These are phyloP conservation scores for Leccinum disarticulatum DNA, from an alignment of 768 basidiomycete species.

Conservation along the genomic window DNA sequence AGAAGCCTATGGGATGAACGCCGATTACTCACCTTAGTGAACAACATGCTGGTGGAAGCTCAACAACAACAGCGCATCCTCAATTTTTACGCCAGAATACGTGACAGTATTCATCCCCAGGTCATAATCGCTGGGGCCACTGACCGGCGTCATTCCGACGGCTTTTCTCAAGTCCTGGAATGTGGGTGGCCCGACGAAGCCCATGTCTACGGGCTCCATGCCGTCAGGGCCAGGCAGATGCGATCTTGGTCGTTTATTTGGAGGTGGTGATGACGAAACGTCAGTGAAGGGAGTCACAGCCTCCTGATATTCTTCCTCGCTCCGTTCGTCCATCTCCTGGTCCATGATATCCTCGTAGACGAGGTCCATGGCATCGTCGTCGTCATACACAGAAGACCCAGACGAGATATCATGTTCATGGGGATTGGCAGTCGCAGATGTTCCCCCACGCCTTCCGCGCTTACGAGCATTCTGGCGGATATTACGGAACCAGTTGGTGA, in stretches of 20 bases:
- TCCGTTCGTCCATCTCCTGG: conserved; percentile 50
- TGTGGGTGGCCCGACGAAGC: conserved; percentile 40
- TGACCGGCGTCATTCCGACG: conserved; percentile 20
- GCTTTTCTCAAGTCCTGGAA: conserved; percentile 53
- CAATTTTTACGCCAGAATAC: conserved; percentile 60
- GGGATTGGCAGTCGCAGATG: conserved; percentile 29
- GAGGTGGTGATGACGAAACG: conserved; percentile 40
- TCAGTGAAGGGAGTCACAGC: conserved; percentile 72
- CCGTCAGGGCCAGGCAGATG: conserved; percentile 32
- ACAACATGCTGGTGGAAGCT: conserved; percentile 71
- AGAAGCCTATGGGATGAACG: not conserved
- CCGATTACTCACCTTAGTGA: conserved; percentile 38
- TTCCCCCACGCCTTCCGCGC: conserved; percentile 54
- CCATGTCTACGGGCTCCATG: conserved; percentile 33
- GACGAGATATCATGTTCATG: conserved; percentile 54
- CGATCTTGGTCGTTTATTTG: conserved; percentile 32
- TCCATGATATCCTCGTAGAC: conserved; percentile 43
- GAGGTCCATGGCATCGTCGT: conserved; percentile 51
- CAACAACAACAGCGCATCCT: conserved; percentile 72
- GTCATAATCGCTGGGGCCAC: conserved; percentile 26
- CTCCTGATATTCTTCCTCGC: conserved; percentile 73
- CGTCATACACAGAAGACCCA: conserved; percentile 48
- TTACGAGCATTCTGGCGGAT: conserved; percentile 79
- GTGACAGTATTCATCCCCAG: conserved; percentile 29
- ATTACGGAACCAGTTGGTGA: conserved; percentile 89